Base-by-base conservation (phyloP, 768 basidiomycete genomes). In the Sutorius australiensis region DNA sequence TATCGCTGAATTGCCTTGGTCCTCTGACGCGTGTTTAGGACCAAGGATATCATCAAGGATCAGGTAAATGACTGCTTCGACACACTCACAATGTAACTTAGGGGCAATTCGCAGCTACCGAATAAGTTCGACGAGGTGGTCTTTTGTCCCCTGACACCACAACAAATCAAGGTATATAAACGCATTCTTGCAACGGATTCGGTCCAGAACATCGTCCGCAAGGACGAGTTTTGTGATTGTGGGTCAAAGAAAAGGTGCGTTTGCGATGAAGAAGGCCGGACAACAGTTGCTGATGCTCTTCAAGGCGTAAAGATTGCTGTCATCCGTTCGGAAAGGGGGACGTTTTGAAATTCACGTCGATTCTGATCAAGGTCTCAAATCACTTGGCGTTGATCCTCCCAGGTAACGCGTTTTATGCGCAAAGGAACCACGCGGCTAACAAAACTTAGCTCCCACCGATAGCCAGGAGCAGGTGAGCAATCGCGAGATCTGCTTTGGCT, bases 91-190 rank as follows among this genome's bases (percentile, higher is more conserved):
- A 13, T 30, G 1, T 32, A 21, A 46, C 17, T 33, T 17, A 54
- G 16, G 24, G 47, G 28, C 12, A 6, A 56, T 42, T 13, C 36
- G 3, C 61, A 95, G 87, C 77, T 98, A 3, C 95, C 95, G 1
- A 76, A 77, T 55, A 99, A 99, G 74, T 79, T 79, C 0, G 95
- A 99, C 59, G 76, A 92, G 63, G 89, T 98, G 13, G 92, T 97
- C 6, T 95, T 98, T 62, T 99, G 95, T 63, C 95, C 93, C 14
- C 72, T 98, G 45, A 89, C 89, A 0, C 53, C 72, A 0, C 76
- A 72, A 33, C 95, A 97, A 69, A 79, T 83, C 28, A 64, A 68
- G 14, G 89, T 85, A 1, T 95, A 97, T 68, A 87, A 82, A 58
- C 77, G 78, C 6, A 75, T 95, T 32, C 72, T 95, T 21, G 69